These are phyloP conservation scores for Lathyrus aphaca DNA, from an alignment of 306 rosid genomes.

Conservation along the genomic window DNA sequence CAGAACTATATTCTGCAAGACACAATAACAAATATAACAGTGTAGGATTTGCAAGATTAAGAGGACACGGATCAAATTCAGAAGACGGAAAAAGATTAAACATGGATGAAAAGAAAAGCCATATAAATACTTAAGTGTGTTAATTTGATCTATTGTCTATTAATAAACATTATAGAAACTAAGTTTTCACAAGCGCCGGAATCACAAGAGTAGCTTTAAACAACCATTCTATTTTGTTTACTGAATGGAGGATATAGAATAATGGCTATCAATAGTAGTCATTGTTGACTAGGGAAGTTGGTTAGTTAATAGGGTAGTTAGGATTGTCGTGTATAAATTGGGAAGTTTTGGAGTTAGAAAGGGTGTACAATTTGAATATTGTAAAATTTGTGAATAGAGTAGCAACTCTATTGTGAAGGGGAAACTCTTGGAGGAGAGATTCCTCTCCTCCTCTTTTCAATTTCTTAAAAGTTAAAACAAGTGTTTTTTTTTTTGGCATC, in stretches of 20 bases:
- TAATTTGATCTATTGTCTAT: slow-evolving; percentile 7
- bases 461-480: too few species aligned
- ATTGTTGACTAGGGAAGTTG: too few species aligned
- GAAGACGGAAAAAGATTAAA: slow-evolving; percentile 30
- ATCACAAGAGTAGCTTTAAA: slow-evolving; percentile 11
- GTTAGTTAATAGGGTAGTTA: too few species aligned
- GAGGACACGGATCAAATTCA: slow-evolving; percentile 21
- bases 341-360: too few species aligned
- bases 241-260: neutral
- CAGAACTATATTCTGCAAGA: slow-evolving; percentile 84
- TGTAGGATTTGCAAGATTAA: slow-evolving; percentile 28
- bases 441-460: too few species aligned
- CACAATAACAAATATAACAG: slow-evolving; percentile 35
- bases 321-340: too few species aligned
- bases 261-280: too few species aligned
- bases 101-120: neutral
- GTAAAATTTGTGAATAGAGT: too few species aligned
- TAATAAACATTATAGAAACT: slow-evolving; percentile 1
- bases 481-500: too few species aligned
- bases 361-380: too few species aligned
- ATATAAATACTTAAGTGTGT: slow-evolving; percentile 1
- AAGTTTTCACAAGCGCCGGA: slow-evolving; percentile 12
- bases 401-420: too few species aligned
- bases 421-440: too few species aligned
- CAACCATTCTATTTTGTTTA: slow-evolving; percentile 5